These are phyloP conservation scores for Eremomyces bilateralis DNA, from an alignment of 495 filamentous ascomycete genomes.

Conservation along the genomic window DNA sequence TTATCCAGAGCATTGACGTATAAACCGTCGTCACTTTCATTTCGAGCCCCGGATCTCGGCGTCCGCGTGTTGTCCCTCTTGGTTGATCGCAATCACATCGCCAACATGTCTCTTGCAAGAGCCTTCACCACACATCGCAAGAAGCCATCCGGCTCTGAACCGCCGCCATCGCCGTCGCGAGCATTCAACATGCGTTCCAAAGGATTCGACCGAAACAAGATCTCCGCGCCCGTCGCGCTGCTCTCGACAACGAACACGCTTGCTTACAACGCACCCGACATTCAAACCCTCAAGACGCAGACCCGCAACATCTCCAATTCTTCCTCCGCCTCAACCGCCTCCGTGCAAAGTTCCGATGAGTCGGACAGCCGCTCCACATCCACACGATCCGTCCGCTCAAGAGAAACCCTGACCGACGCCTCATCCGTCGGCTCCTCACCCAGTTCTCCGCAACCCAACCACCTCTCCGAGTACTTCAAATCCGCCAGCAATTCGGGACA, in stretches of 20 bases:
- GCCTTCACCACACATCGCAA: constrained; percentile 40
- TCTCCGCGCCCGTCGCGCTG: constrained; percentile 70
- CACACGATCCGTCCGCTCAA: constrained; percentile 28
- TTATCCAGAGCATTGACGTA: no score
- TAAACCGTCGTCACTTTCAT: no score
- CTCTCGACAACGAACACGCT: constrained; percentile 92
- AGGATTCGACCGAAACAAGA: constrained; percentile 27
- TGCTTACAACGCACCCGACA: constrained; percentile 75
- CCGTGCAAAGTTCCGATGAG: constrained; percentile 7
- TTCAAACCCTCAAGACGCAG: constrained; percentile 18
- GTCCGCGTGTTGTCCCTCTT: no score
- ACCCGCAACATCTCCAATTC: constrained; percentile 23
- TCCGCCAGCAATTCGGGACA: constrained; percentile 18
- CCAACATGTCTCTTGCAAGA: constrained; percentile 41
- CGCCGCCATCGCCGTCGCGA: constrained; percentile 16
- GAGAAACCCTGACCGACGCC: constrained; percentile 49
- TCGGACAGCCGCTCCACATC: constrained; percentile 11
- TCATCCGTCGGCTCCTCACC: constrained; percentile 41
- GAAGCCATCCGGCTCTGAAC: constrained; percentile 9
- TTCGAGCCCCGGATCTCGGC: no score
- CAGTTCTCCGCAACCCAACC: constrained; percentile 43
- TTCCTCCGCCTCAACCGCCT: constrained; percentile 31
- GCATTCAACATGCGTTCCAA: constrained; percentile 11
- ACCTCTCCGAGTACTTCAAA: constrained; percentile 61
- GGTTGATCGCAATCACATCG: no score